Evolutionary conservation across 768 basidiomycete species (phyloP), one percentile per base, ranked within the genome.

Genomic region (Gloeostereum incarnatum): DNA sequence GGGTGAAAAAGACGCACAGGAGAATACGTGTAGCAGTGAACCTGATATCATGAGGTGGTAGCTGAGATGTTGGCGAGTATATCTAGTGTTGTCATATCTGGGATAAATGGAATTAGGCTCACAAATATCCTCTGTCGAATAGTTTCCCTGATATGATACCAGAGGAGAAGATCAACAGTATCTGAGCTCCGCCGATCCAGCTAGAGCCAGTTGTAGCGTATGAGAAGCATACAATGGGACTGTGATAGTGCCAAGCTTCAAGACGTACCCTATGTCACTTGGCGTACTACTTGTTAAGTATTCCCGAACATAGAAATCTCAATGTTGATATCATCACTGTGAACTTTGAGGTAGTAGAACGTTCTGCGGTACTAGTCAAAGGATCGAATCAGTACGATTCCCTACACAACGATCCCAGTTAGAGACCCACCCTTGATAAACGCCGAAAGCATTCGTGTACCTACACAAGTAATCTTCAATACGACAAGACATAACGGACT

Each of bases 41-140:
- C 62, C 65, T 0, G 40, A 29, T 27, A 61, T 51, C 14, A 40
- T 47, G 20, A 63, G 26, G 39, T 58, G 53, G 39, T 57, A 55
- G 38, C 54, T 58, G n/a, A 18, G 1, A 13, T 25, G 32, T 19
- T 7, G 10, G n/a, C 19, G n/a, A 36, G 35, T 20, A 5, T 22
- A 5, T 20, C 4, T 22, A 13, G 13, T 9, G 22, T 2, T 21
- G 35, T 5, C 8, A 14, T 27, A 14, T 27, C 9, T 8, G 14
- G 8, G 26, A 27, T 11, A 13, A 23, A 20, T 40, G 17, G 19
- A 18, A 5, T 25, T 20, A 26, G 14, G 44, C 61, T 50, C 42
- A 59, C 59, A 62, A 67, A 40, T 64, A 60, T 29, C 69, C 67
- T 13, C 57, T 54, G 29, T 69, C 67, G 44, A 68, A 68, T 6